Conservation (phyloP, 2,329 filamentous ascomycete genomes). For the Ophiostoma sp. region DNA sequence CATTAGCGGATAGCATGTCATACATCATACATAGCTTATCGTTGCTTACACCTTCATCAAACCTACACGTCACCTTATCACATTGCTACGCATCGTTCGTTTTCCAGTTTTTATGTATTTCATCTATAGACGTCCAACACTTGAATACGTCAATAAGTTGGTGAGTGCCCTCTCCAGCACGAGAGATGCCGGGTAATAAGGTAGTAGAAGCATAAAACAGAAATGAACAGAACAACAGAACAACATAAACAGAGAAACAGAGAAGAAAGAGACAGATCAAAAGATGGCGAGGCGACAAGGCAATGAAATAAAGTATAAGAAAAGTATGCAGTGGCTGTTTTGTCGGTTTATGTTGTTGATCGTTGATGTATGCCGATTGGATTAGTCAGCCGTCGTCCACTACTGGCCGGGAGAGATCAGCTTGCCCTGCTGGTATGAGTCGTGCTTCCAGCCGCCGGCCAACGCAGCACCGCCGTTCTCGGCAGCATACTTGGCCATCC, state of each 20-base stretch:
- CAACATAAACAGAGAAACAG: constrained; percentile 1
- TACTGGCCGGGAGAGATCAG: constrained; percentile 70
- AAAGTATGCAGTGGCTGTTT: neutral
- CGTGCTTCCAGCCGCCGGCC: constrained; percentile 82
- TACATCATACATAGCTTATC: neutral
- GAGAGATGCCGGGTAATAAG: neutral
- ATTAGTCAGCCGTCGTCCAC: neutral
- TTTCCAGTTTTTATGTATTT: constrained; percentile 16
- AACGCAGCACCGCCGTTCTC: constrained; percentile 67
- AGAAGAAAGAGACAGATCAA: neutral
- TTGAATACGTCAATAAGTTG: neutral
- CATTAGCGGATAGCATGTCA: neutral
- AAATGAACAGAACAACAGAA: neutral
- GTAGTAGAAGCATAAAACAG: constrained; percentile 9
- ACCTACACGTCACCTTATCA: neutral
- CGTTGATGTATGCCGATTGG: neutral
- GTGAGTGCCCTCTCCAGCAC: neutral
- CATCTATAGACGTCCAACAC: constrained; percentile 13
- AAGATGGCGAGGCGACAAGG: constrained; percentile 1
- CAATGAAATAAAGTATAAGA: constrained; percentile 16
- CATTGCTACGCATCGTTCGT: neutral
- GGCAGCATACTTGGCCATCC: constrained; percentile 75
- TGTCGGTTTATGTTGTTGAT: neutral
- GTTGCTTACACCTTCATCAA: neutral
- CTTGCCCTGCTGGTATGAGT: constrained; percentile 70